phyloP scores from a whole-genome alignment of 2,329 filamentous ascomycete species.

The Alternaria conjuncta region DNA sequence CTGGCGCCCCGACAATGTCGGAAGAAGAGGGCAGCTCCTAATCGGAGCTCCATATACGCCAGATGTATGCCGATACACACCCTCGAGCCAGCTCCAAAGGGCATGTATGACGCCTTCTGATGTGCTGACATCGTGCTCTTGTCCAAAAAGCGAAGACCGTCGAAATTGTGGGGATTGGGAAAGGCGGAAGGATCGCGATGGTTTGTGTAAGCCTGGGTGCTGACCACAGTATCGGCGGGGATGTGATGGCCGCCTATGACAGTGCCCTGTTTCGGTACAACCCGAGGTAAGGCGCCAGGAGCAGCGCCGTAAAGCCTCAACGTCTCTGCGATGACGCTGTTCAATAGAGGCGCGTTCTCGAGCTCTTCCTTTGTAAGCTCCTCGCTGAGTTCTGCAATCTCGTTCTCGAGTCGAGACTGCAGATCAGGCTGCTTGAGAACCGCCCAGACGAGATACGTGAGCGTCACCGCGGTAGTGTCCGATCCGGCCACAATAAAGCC shows the following conservation, averaged over 20 bases:
- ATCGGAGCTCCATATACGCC: conserved; percentile 62
- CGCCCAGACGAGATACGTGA: conserved; percentile 46
- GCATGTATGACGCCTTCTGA: conserved; percentile 64
- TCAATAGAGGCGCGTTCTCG: conserved; percentile 38
- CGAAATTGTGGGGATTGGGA: conserved; percentile 35
- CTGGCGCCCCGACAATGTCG: conserved; percentile 47
- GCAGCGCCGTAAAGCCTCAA: conserved; percentile 47
- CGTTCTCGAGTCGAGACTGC: conserved; percentile 29
- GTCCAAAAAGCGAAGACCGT: conserved; percentile 39
- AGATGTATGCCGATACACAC: conserved; percentile 73
- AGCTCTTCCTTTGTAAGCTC: conserved; percentile 33
- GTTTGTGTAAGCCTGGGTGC: conserved; percentile 49
- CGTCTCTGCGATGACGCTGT: conserved; percentile 50
- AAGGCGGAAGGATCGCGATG: conserved; percentile 43
- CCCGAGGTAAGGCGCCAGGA: conserved; percentile 44
- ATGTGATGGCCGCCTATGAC: conserved; percentile 46
- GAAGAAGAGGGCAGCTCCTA: conserved; percentile 60
- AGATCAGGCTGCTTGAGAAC: conserved; percentile 31
- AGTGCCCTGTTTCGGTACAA: conserved; percentile 43
- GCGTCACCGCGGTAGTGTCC: conserved; percentile 43
- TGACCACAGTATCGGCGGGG: conserved; percentile 45
- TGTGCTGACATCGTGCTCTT: conserved; percentile 18
- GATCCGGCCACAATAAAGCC: conserved; percentile 44
- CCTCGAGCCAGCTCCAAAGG: conserved; percentile 70
- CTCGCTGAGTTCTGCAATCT: conserved; percentile 24